Evolutionary conservation across 768 basidiomycete genomes (phyloP), one percentile per base, ranked within the genome.

Genomic region (Lactarius tabidus): DNA sequence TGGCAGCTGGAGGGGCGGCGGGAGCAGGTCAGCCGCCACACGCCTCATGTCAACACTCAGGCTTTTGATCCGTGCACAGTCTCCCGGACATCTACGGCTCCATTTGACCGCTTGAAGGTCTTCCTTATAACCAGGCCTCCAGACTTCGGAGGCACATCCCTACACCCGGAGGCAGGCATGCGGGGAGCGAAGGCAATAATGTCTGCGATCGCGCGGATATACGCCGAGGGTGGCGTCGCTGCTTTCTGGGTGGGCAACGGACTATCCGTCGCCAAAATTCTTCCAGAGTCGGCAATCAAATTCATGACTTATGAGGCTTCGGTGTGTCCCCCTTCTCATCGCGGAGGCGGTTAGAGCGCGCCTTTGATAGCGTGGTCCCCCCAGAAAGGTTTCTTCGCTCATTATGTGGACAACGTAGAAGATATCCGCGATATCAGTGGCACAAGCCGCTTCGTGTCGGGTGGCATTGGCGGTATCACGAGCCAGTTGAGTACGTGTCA

Each of bases 241-340:
- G 91, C 89, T 3, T 99, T 98, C 75, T 99, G 97, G 96, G 94
- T 95, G n/a, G 97, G 97, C 7, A 97, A 94, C 72, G 90, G 88
- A 39, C 80, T 99, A 60, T 98, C 95, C 56, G 90, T 98, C 31
- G 83, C 86, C 59, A 98, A 98, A 80, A 97, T 98, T 68, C 91
- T 98, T 68, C 95, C 95, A 6, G 96, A 98, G 79, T 98, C 94
- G 55, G 97, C 97, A 31, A 97, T 98, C 82, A 98, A 98, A 77
- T 98, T 99, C 79, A 87, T 95, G 70, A 76, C 91, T 4, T 98
- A 98, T 75, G 97, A 98, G 77, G 89, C 92, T 63, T 88, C 93
- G 61, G 93, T 95, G 71, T 76, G 89, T 71, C 36, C 57, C 38
- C 14, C 33, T 33, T 57, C 59, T 69, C 38, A 51, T 67, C 66